phyloP scores from a whole-genome alignment of 345 rosid genomes.

The Balakata baccata region DNA sequence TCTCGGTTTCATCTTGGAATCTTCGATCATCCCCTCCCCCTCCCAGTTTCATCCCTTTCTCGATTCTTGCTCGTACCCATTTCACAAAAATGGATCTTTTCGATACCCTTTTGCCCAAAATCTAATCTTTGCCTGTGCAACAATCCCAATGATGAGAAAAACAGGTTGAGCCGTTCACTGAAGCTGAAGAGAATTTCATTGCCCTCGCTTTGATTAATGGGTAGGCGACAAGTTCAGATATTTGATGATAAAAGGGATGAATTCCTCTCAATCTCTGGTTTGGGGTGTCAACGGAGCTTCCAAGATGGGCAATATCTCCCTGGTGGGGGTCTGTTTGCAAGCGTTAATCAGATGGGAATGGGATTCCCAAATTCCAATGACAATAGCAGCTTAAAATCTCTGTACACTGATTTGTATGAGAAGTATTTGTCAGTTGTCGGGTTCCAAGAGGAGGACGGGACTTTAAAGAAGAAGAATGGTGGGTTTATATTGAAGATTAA shows the following conservation, averaged over 20 bases:
- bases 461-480: slow-evolving; percentile 38
- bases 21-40: background rate
- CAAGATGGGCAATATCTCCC: slow-evolving; percentile 30
- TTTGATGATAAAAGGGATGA: slow-evolving; percentile 62
- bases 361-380: slow-evolving; percentile 51
- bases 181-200: slow-evolving; percentile 3
- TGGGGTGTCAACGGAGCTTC: slow-evolving; percentile 50
- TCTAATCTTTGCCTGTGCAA: slow-evolving; percentile 16
- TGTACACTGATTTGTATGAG: slow-evolving; percentile 52
- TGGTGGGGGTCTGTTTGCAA: slow-evolving; percentile 65
- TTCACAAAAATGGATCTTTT: slow-evolving; percentile 19
- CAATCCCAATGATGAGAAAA: slow-evolving; percentile 11
- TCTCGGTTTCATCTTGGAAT: slow-evolving; percentile 17
- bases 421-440: slow-evolving; percentile 57
- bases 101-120: slow-evolving; percentile 29
- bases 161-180: slow-evolving; percentile 12
- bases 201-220: slow-evolving; percentile 39
- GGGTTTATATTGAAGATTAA: slow-evolving; percentile 69
- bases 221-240: slow-evolving; percentile 44
- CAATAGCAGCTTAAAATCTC: slow-evolving; percentile 36
- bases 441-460: slow-evolving; percentile 43
- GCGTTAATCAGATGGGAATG: slow-evolving; percentile 71
- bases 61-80: background rate
- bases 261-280: slow-evolving; percentile 48
- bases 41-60: background rate